Conservation (phyloP, 148 eudicot species). For the Mesembryanthemum crystallinum region DNA sequence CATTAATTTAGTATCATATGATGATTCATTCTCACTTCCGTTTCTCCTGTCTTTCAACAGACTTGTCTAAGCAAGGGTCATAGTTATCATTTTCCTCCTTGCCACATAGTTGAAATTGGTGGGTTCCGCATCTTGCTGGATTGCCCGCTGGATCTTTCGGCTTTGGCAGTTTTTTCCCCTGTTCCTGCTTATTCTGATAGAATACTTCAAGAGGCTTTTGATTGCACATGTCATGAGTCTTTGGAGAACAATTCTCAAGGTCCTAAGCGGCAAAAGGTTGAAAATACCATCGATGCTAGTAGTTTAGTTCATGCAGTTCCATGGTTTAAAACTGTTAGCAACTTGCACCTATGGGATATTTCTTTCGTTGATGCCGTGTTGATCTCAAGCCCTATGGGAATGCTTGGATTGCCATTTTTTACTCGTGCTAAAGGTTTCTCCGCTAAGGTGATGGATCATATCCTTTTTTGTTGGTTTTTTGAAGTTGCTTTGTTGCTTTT, state of each 20-base stretch:
- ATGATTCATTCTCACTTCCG: not conserved
- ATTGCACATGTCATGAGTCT: slow-evolving; percentile 24
- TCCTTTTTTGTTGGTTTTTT: not conserved
- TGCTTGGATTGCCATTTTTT: slow-evolving; percentile 85
- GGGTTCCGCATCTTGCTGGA: slow-evolving; percentile 70
- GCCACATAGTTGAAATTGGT: slow-evolving; percentile 54
- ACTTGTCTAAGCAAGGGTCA: slow-evolving; percentile 74
- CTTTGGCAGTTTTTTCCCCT: slow-evolving; percentile 60
- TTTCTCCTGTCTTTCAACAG: slow-evolving; percentile 34
- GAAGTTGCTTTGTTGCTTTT: not conserved
- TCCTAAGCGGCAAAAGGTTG: slow-evolving; percentile 38
- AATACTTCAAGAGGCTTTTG: slow-evolving; percentile 22
- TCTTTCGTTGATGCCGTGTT: slow-evolving; percentile 61
- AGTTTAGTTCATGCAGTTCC: slow-evolving; percentile 59
- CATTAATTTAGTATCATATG: not conserved
- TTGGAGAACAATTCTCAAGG: slow-evolving; percentile 17
- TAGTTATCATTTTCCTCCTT: slow-evolving; percentile 69
- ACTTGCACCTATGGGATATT: slow-evolving; percentile 53
- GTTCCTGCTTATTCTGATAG: slow-evolving; percentile 34
- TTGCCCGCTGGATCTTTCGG: slow-evolving; percentile 86
- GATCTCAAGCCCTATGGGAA: slow-evolving; percentile 82
- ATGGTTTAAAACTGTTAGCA: slow-evolving; percentile 57
- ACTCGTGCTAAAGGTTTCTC: slow-evolving; percentile 58
- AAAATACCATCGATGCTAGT: slow-evolving; percentile 34
- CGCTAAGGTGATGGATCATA: slow-evolving; percentile 46